Percentiles rank a stretch among this genome's conserved stretches.
These are phyloP conservation scores for Forsythia suspensa DNA, from an alignment of 257 asterid species.

Conservation along the genomic window DNA sequence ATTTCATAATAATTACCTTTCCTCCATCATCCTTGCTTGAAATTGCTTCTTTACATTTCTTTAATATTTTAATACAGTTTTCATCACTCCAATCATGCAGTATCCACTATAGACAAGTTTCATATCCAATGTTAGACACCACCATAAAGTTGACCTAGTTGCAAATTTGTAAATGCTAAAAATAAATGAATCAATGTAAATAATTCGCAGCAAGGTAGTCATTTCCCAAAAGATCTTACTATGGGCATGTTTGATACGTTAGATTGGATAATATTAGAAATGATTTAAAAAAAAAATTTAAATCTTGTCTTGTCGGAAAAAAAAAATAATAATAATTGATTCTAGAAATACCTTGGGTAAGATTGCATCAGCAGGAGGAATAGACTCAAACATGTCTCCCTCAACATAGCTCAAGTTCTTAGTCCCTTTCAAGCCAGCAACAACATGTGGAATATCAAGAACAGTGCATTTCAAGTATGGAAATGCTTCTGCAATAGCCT, in stretches of 20 bases:
- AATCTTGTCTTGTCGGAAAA: too few relatives aligned
- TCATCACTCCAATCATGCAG: conserved; percentile 20
- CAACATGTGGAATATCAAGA: conserved; percentile 17
- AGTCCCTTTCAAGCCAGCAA: background rate
- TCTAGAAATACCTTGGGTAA: background rate
- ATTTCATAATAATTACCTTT: conserved; percentile 15
- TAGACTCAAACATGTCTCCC: background rate
- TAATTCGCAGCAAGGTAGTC: too few relatives aligned
- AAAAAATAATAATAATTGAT: background rate
- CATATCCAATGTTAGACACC: too few relatives aligned
- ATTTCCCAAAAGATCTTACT: too few relatives aligned
- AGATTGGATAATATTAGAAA: too few relatives aligned
- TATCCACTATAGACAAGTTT: background rate
- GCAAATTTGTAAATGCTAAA: too few relatives aligned
- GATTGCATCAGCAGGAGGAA: conserved; percentile 11
- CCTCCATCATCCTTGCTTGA: background rate
- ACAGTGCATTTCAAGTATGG: conserved; percentile 11
- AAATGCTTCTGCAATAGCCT: conserved; percentile 15
- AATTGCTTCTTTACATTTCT: conserved; percentile 13
- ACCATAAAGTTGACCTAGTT: too few relatives aligned
- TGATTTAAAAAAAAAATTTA: too few relatives aligned
- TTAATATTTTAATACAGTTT: conserved; percentile 8
- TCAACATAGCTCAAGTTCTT: conserved; percentile 12
- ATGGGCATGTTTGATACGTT: too few relatives aligned
- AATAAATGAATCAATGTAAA: too few relatives aligned